These are phyloP conservation scores for Lachancea kluyveri DNA, from an alignment of 805 yeast species.

Conservation along the genomic window DNA sequence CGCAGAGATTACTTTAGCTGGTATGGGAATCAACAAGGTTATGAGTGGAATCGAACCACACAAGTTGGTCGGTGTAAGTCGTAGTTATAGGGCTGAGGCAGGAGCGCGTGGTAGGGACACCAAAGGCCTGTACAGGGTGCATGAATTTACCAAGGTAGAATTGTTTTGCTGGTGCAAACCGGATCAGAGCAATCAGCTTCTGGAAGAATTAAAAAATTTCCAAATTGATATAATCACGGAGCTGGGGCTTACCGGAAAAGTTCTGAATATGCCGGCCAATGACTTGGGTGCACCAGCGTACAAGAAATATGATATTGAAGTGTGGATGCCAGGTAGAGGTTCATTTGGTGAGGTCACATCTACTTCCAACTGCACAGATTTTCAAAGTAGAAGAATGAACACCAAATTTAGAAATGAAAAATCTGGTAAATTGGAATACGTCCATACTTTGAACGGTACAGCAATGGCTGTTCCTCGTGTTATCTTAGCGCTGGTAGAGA, in stretches of 20 bases:
- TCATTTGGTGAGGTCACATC: slow-evolving; percentile 90
- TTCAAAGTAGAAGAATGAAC: slow-evolving; percentile 77
- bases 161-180: slow-evolving; percentile 65
- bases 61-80: slow-evolving; percentile 69
- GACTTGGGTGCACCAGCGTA: slow-evolving; percentile 93
- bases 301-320: slow-evolving; percentile 89
- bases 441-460: slow-evolving; percentile 88
- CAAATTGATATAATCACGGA: slow-evolving; percentile 60
- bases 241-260: slow-evolving; percentile 74
- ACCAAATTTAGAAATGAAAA: slow-evolving; percentile 44
- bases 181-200: slow-evolving; percentile 41
- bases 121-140: slow-evolving; percentile 87
- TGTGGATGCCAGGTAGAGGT: slow-evolving; percentile 97
- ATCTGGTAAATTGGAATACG: slow-evolving; percentile 38
- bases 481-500: slow-evolving; percentile 84
- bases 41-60: slow-evolving; percentile 44
- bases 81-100: slow-evolving; percentile 93
- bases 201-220: slow-evolving; percentile 54
- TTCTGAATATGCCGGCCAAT: slow-evolving; percentile 80
- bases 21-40: slow-evolving; percentile 50
- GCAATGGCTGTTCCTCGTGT: slow-evolving; percentile 94
- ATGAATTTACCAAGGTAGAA: slow-evolving; percentile 94
- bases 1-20: slow-evolving; percentile 93
- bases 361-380: slow-evolving; percentile 87
- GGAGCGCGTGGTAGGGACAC: slow-evolving; percentile 95